These are phyloP conservation scores for Aureobasidium leucospermi DNA, from an alignment of 2,329 filamentous ascomycete genomes.

Conservation along the genomic window DNA sequence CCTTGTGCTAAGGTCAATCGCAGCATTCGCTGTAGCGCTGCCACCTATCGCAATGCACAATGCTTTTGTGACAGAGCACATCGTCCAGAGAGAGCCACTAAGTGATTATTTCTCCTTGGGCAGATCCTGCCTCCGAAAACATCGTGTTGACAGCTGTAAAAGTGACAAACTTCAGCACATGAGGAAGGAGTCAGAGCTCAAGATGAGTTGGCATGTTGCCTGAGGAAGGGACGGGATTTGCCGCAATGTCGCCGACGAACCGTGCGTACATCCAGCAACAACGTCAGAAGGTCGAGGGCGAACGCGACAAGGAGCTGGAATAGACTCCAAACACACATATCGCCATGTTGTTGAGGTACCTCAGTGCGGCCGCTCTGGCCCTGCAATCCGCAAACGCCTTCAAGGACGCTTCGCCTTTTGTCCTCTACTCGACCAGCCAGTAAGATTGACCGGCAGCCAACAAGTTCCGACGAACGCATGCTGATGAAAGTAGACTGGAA, in stretches of 20 bases:
- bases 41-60: no score
- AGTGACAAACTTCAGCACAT: no score
- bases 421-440: slow-evolving; percentile 78
- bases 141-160: no score
- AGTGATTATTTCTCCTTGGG: no score
- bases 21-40: no score
- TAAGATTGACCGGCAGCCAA: slow-evolving; percentile 40
- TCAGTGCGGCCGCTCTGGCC: slow-evolving; percentile 14
- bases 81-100: no score
- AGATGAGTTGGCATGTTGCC: neutral
- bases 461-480: slow-evolving; percentile 14
- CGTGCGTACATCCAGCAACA: slow-evolving; percentile 2
- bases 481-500: slow-evolving; percentile 17
- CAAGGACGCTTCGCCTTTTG: slow-evolving; percentile 79
- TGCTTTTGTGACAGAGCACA: no score
- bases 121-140: no score
- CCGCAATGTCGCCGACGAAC: neutral
- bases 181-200: neutral
- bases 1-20: no score
- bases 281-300: slow-evolving; percentile 12
- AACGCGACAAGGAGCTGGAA: neutral
- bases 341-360: slow-evolving; percentile 8
- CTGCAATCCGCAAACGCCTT: slow-evolving; percentile 55
- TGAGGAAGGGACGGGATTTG: neutral
- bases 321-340: neutral